A percentile compares a stretch with the other conserved stretches of the same genome.
Evolutionary conservation across 2,329 filamentous ascomycete genomes (phyloP).

Genomic region (Clarireedia homoeocarpa): DNA sequence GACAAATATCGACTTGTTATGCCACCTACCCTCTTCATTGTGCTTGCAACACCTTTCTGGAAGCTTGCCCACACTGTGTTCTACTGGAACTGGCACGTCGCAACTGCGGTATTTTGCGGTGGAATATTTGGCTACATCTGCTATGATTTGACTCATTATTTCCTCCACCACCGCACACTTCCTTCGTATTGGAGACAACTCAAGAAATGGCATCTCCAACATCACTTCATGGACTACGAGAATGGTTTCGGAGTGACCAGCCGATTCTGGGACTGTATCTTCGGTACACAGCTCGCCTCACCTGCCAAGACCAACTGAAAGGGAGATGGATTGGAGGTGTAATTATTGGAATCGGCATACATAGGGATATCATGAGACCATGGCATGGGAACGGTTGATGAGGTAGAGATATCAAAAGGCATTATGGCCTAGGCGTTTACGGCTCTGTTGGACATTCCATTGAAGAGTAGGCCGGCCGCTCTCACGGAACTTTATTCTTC

Average conservation of each 20-base stretch:
- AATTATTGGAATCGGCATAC: background rate
- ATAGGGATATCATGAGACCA: background rate
- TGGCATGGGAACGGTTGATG: slow-evolving; percentile 18
- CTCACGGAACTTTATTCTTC: slow-evolving; percentile 11
- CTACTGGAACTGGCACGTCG: slow-evolving; percentile 77
- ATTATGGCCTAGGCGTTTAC: slow-evolving; percentile 1
- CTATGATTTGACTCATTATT: slow-evolving; percentile 98
- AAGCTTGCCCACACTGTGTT: slow-evolving; percentile 79
- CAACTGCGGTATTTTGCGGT: slow-evolving; percentile 71
- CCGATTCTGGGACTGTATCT: slow-evolving; percentile 89
- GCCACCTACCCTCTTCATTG: slow-evolving; percentile 82
- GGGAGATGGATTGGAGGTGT: background rate
- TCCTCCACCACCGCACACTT: slow-evolving; percentile 90
- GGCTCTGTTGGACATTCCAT: background rate
- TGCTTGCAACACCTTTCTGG: slow-evolving; percentile 85
- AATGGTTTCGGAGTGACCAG: slow-evolving; percentile 96
- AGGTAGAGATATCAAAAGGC: slow-evolving; percentile 12
- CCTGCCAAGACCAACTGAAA: slow-evolving; percentile 21
- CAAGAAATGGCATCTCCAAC: slow-evolving; percentile 95
- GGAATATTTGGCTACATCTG: slow-evolving; percentile 93
- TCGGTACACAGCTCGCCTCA: slow-evolving; percentile 70
- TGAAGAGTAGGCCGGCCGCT: slow-evolving; percentile 11
- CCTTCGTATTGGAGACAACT: slow-evolving; percentile 83
- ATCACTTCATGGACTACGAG: slow-evolving; percentile 97
- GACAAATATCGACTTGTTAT: slow-evolving; percentile 95